Conservation (phyloP, 306 rosid species). For the Castanea crenata region DNA sequence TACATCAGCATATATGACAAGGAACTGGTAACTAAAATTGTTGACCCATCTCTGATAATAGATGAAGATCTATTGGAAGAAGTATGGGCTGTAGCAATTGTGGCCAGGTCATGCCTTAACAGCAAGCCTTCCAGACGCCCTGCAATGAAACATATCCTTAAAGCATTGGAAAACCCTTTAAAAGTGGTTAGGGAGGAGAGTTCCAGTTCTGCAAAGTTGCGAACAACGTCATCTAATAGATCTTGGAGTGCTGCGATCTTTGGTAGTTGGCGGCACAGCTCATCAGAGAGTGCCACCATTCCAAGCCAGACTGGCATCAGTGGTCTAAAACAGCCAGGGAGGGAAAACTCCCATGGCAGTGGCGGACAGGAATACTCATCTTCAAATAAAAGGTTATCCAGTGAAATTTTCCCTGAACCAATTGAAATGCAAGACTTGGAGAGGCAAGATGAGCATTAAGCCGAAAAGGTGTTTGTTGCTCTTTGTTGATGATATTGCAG, state of each 20-base stretch:
- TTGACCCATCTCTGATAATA: conserved; percentile 76
- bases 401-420: conserved; percentile 92
- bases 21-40: conserved; percentile 62
- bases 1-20: conserved; percentile 63
- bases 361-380: conserved; percentile 69
- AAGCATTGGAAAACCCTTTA: conserved; percentile 92
- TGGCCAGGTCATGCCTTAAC: conserved; percentile 90
- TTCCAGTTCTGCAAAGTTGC: conserved; percentile 69
- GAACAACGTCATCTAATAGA: conserved; percentile 75
- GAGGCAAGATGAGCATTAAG: conserved; percentile 42
- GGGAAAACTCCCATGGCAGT: conserved; percentile 71
- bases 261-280: conserved; percentile 91
- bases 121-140: conserved; percentile 87
- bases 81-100: conserved; percentile 94
- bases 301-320: conserved; percentile 25
- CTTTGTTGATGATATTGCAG: neutral
- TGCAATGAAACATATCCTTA: conserved; percentile 74
- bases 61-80: conserved; percentile 92
- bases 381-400: conserved; percentile 74
- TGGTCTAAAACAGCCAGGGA: conserved; percentile 61
- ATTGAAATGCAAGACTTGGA: conserved; percentile 55
- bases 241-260: conserved; percentile 84
- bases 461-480: conserved; percentile 16
- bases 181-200: conserved; percentile 83
- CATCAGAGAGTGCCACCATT: conserved; percentile 59